Conservation (phyloP, 148 eudicot species). For the Agrostemma githago region DNA sequence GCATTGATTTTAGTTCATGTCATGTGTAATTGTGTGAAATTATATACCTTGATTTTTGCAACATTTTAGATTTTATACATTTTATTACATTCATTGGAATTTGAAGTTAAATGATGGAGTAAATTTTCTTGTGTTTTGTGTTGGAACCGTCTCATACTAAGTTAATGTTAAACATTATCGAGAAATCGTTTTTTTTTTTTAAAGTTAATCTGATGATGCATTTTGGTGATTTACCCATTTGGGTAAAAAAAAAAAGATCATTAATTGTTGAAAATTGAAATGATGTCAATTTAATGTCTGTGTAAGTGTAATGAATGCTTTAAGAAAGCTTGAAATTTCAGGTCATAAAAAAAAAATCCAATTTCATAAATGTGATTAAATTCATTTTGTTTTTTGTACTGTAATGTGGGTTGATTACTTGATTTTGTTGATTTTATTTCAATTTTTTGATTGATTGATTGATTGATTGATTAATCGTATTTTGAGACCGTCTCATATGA, state of each 20-base stretch:
- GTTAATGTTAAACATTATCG: too few relatives aligned
- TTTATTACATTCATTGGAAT: background rate
- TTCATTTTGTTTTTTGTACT: too few relatives aligned
- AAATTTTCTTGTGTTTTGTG: conserved; percentile 22
- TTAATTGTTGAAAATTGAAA: conserved; percentile 24
- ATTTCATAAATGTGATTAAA: background rate
- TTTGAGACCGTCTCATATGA: too few relatives aligned
- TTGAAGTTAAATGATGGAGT: conserved; percentile 10
- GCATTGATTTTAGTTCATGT: background rate
- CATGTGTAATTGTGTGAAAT: background rate
- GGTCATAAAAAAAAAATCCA: background rate
- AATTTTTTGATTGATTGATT: too few relatives aligned
- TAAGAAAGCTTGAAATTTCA: conserved; percentile 4
- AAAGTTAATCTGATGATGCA: background rate
- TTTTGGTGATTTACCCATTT: background rate
- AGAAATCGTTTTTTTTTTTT: too few relatives aligned
- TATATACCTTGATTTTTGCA: background rate
- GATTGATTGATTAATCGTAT: background rate
- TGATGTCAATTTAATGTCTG: conserved; percentile 12
- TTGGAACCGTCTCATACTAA: too few relatives aligned
- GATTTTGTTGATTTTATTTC: background rate
- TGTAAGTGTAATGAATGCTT: conserved; percentile 6
- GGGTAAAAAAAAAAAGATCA: conserved; percentile 16
- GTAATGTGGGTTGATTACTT: conserved; percentile 17
- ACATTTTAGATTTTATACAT: background rate